Conservation (phyloP, 306 rosid genomes). For the Acacia crassicarpa region DNA sequence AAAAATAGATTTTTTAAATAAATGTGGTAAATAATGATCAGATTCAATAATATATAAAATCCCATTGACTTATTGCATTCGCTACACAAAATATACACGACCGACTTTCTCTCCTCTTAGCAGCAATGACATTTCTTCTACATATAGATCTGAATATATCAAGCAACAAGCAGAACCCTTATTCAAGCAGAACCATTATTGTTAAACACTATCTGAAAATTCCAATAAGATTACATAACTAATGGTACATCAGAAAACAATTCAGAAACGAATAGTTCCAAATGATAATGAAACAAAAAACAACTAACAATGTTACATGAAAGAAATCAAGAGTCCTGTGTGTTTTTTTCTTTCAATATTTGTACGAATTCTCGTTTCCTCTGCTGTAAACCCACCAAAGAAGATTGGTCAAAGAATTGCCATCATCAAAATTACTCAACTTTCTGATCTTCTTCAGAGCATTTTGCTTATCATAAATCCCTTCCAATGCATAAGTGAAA, state of each 20-base stretch:
- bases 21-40: not conserved
- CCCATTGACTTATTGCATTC: not conserved
- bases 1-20: too few species aligned
- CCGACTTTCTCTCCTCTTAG: not conserved
- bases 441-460: conserved; percentile 53
- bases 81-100: not conserved
- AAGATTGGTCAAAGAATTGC: conserved; percentile 69
- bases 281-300: not conserved
- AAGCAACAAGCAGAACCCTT: too few species aligned
- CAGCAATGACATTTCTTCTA: not conserved
- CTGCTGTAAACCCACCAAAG: conserved; percentile 94
- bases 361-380: conserved; percentile 7
- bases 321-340: not conserved
- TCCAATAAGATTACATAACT: not conserved
- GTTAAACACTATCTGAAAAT: not conserved
- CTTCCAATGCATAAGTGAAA: conserved; percentile 70
- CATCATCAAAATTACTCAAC: conserved; percentile 72
- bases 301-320: not conserved
- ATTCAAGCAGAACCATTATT: too few species aligned
- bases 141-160: too few species aligned
- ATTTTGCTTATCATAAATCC: conserved; percentile 50
- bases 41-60: not conserved
- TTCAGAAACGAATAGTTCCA: not conserved
- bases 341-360: not conserved
- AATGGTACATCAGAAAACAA: not conserved